Evolutionary conservation across 1,284 basidiomycete species (phyloP).

Genomic region (Ganoderma multipileum): DNA sequence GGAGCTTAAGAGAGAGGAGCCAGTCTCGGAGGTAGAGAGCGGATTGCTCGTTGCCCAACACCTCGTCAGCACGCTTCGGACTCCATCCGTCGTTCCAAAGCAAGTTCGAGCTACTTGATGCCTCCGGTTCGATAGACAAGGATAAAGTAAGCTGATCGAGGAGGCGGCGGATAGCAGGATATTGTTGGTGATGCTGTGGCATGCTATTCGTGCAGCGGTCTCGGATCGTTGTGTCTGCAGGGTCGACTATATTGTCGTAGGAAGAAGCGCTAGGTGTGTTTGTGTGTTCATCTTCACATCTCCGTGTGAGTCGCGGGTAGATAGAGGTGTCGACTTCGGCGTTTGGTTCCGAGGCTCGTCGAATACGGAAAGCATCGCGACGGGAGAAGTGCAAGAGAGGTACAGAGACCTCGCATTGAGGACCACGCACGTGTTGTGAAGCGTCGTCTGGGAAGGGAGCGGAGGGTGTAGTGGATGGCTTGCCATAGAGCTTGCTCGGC

Average conservation of each 20-base stretch:
- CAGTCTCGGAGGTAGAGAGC: constrained; percentile 84
- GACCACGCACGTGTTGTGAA: constrained; percentile 70
- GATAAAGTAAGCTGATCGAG: constrained; percentile 31
- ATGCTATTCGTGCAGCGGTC: constrained; percentile 17
- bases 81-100: constrained; percentile 82
- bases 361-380: constrained; percentile 23
- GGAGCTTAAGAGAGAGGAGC: constrained; percentile 75
- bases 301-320: constrained; percentile 9
- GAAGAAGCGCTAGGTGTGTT: neutral
- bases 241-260: neutral
- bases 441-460: constrained; percentile 57
- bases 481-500: constrained; percentile 6
- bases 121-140: constrained; percentile 10
- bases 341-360: neutral
- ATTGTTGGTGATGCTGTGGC: constrained; percentile 31
- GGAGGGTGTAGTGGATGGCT: constrained; percentile 3
- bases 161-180: constrained; percentile 65
- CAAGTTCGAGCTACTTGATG: constrained; percentile 46
- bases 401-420: constrained; percentile 46
- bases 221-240: neutral
- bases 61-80: constrained; percentile 75
- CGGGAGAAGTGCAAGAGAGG: constrained; percentile 23
- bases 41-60: constrained; percentile 83
- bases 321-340: neutral
- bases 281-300: neutral